A percentile compares a stretch with the other conserved stretches of the same genome.
Conservation (phyloP, 345 rosid genomes). For the Salix brachista region DNA sequence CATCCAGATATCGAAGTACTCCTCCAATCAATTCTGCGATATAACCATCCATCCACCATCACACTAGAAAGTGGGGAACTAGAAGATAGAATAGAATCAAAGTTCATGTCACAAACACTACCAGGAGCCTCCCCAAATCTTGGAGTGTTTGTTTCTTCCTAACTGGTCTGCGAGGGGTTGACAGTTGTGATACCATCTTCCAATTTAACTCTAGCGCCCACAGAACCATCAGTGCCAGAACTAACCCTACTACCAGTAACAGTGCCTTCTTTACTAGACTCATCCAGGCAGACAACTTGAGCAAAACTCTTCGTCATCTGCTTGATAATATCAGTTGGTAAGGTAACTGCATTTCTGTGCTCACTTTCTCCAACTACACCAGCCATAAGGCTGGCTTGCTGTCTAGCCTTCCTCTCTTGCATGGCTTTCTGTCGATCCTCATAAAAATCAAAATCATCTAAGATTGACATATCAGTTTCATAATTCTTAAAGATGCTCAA, state of each 20-base stretch:
- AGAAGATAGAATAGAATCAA: not conserved
- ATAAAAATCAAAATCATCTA: constrained; percentile 83
- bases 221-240: constrained; percentile 32
- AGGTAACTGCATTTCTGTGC: constrained; percentile 36
- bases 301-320: constrained; percentile 80
- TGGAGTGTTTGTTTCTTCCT: constrained; percentile 30
- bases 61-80: constrained; percentile 14
- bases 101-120: constrained; percentile 15
- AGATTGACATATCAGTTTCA: constrained; percentile 65
- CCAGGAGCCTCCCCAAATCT: constrained; percentile 5
- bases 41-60: constrained; percentile 19
- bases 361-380: constrained; percentile 54
- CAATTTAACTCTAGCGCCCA: constrained; percentile 34
- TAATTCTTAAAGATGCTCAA: constrained; percentile 66
- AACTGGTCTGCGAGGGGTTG: constrained; percentile 45
- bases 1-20: constrained; percentile 20
- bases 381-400: constrained; percentile 51
- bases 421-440: constrained; percentile 80
- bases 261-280: constrained; percentile 44
- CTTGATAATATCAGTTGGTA: constrained; percentile 55
- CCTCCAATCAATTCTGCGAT: constrained; percentile 15
- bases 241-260: constrained; percentile 23
- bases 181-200: constrained; percentile 36
- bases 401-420: constrained; percentile 73
- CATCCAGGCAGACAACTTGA: constrained; percentile 66